Conservation (phyloP, 495 filamentous ascomycete genomes). For the Talaromyces liani region DNA sequence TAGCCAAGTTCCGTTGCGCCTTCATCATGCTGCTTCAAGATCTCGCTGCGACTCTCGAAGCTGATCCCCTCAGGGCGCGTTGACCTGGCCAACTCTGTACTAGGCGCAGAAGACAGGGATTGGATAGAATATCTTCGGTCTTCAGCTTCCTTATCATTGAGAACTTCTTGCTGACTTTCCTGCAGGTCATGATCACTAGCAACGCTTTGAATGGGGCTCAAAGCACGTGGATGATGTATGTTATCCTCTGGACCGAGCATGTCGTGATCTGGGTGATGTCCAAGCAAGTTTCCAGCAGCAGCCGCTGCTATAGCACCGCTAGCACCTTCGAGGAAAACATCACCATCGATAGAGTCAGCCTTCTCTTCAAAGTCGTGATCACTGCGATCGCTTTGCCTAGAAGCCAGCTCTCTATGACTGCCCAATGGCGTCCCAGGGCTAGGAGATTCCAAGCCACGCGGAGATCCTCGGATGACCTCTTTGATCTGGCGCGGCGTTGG, state of each 20-base stretch:
- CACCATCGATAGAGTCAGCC: slow-evolving; percentile 36
- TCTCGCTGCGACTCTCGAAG: slow-evolving; percentile 38
- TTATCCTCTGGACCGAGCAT: slow-evolving; percentile 35
- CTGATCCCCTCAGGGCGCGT: slow-evolving; percentile 46
- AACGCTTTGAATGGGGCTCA: slow-evolving; percentile 86
- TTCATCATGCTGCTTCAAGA: slow-evolving; percentile 31
- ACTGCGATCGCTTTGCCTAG: slow-evolving; percentile 52
- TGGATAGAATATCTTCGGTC: slow-evolving; percentile 42
- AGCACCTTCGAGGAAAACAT: slow-evolving; percentile 27
- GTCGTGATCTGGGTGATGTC: slow-evolving; percentile 29
- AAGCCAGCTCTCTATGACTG: slow-evolving; percentile 40
- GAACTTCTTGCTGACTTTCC: slow-evolving; percentile 15
- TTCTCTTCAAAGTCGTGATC: slow-evolving; percentile 40
- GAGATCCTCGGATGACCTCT: slow-evolving; percentile 49
- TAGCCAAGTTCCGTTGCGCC: slow-evolving; percentile 31
- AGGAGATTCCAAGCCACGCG: slow-evolving; percentile 44
- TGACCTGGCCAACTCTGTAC: slow-evolving; percentile 44
- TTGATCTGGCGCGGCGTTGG: slow-evolving; percentile 40
- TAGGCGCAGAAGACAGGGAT: slow-evolving; percentile 46
- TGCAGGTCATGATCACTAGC: slow-evolving; percentile 50
- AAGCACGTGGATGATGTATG: slow-evolving; percentile 50
- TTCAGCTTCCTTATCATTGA: slow-evolving; percentile 21
- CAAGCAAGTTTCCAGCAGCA: slow-evolving; percentile 36
- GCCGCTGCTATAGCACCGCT: slow-evolving; percentile 40
- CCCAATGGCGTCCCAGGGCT: slow-evolving; percentile 41